Percentiles rank a stretch among this genome's conserved stretches.
Conservation (phyloP, 1,139 yeast genomes). For the Wickerhamomyces sp. region DNA sequence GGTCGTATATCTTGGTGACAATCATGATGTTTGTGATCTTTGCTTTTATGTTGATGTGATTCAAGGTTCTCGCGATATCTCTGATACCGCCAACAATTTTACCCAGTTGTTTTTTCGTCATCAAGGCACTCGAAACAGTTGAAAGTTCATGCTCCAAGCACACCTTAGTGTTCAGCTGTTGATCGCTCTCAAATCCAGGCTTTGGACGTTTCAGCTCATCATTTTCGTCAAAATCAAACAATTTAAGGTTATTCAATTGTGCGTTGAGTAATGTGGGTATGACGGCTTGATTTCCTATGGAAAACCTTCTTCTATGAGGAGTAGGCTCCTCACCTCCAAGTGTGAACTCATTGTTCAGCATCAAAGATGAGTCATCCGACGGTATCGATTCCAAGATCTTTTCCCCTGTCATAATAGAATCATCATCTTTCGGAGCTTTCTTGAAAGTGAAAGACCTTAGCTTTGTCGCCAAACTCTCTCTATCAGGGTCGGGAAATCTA, state of each 20-base stretch:
- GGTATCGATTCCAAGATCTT: conserved; percentile 14
- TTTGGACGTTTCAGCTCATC: background rate
- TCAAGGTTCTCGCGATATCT: conserved; percentile 44
- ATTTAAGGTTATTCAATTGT: conserved; percentile 19
- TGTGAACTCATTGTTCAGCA: background rate
- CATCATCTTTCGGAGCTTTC: conserved; percentile 1
- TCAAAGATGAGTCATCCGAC: conserved; percentile 7
- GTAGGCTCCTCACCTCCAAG: background rate
- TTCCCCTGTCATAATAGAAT: conserved; percentile 7
- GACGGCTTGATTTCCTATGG: conserved; percentile 19
- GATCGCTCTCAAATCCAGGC: conserved; percentile 7
- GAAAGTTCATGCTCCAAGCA: conserved; percentile 20
- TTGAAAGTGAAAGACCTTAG: conserved; percentile 5
- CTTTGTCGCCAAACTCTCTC: background rate
- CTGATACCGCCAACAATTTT: conserved; percentile 32
- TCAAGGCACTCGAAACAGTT: conserved; percentile 19
- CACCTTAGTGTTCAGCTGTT: background rate
- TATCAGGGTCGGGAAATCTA: too few relatives aligned
- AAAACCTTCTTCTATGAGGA: conserved; percentile 10
- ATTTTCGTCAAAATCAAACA: conserved; percentile 15
- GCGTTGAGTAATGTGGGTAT: conserved; percentile 23
- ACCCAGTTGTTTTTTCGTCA: conserved; percentile 22
- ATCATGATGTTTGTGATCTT: conserved; percentile 56
- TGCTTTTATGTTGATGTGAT: conserved; percentile 53
- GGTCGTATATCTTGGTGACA: conserved; percentile 67